These are phyloP conservation scores for Mortierella hygrophila DNA, from an alignment of 192 early-diverging fungal species.

Conservation along the genomic window DNA sequence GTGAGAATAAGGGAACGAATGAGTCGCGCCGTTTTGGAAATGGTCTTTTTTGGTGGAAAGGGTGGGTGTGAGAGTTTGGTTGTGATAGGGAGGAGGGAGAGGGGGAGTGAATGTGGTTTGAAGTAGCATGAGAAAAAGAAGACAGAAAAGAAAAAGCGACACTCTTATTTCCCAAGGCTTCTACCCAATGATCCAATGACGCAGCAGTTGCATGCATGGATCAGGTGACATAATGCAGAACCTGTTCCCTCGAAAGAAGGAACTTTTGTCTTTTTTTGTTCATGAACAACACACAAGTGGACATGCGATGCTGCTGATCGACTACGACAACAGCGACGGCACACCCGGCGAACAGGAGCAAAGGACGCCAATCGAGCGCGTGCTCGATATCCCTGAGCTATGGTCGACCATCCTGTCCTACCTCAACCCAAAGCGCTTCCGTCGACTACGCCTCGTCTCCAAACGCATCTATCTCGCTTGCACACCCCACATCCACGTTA, in stretches of 20 bases:
- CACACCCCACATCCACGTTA: neutral
- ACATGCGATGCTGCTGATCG: too few relatives aligned
- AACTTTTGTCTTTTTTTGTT: neutral
- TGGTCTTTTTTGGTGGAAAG: neutral
- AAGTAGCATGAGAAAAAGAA: too few relatives aligned
- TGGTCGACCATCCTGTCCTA: constrained; percentile 14
- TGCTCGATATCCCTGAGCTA: constrained; percentile 29
- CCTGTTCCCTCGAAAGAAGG: too few relatives aligned
- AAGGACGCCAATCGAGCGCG: neutral
- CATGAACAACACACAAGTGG: too few relatives aligned
- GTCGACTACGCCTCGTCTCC: constrained; percentile 39
- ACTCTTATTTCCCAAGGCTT: neutral
- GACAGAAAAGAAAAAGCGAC: neutral
- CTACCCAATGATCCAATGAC: neutral
- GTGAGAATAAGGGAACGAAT: neutral
- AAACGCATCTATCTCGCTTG: constrained; percentile 19
- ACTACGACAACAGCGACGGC: too few relatives aligned
- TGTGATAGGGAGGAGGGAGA: neutral
- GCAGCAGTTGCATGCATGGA: neutral
- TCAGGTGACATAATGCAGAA: neutral
- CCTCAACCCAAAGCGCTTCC: constrained; percentile 12
- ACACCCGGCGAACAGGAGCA: neutral
- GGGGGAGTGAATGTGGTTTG: too few relatives aligned
- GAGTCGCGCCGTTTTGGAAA: constrained; percentile 9
- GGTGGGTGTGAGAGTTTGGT: neutral